These are phyloP conservation scores for Neurospora sp. DNA, from an alignment of 495 filamentous ascomycete genomes.

Conservation along the genomic window DNA sequence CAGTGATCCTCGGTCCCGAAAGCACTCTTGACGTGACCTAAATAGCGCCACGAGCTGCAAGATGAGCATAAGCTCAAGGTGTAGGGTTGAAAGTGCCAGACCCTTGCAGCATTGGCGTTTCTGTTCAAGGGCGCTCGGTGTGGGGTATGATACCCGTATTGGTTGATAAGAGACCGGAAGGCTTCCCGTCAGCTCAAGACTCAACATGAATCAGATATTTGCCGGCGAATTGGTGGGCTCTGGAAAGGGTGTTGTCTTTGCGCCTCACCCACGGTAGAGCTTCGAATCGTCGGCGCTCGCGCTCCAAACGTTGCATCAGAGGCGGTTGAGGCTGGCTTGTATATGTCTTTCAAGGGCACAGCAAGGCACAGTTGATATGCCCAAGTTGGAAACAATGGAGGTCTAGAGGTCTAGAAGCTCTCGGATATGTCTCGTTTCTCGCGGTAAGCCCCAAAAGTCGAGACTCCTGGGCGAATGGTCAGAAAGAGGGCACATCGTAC, in stretches of 20 bases:
- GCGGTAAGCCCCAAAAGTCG: background rate
- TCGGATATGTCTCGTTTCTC: background rate
- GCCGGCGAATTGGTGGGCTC: background rate
- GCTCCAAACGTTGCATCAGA: background rate
- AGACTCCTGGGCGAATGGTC: background rate
- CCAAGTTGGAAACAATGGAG: background rate
- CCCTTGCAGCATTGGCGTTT: background rate
- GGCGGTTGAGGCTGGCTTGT: background rate
- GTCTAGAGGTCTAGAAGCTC: background rate
- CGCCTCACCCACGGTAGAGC: background rate
- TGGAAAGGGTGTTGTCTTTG: background rate
- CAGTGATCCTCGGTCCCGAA: background rate
- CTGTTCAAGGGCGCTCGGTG: background rate
- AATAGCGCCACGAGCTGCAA: constrained; percentile 1
- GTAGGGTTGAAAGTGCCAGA: background rate
- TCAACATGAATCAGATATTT: background rate
- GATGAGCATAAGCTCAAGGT: background rate
- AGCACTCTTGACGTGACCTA: background rate
- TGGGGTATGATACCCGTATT: constrained; percentile 3
- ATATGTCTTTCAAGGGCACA: background rate
- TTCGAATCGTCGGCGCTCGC: background rate
- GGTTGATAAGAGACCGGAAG: background rate
- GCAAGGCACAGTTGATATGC: background rate
- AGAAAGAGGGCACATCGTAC: background rate
- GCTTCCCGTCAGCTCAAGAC: background rate